Percentiles rank a stretch among this genome's conserved stretches.
Conservation (phyloP, 495 filamentous ascomycete genomes). For the Hypoxylon perforatum region DNA sequence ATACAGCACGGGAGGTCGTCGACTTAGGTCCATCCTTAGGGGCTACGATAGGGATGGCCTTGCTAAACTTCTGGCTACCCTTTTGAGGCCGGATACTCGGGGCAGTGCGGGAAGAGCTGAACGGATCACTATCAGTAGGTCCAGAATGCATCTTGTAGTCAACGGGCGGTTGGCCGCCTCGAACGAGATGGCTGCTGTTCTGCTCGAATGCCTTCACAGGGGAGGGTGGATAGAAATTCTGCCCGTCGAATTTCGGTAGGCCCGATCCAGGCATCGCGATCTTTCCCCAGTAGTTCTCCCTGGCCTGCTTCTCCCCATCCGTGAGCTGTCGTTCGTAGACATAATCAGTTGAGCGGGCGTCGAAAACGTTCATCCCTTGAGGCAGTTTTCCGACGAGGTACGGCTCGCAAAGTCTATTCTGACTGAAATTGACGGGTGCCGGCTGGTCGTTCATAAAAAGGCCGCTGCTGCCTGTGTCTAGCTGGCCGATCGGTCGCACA, state of each 20-base stretch:
- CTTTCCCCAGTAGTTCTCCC: constrained; percentile 63
- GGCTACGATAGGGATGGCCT: constrained; percentile 47
- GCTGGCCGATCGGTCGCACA: constrained; percentile 1
- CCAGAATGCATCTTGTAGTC: constrained; percentile 33
- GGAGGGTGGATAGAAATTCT: constrained; percentile 66
- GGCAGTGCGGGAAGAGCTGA: constrained; percentile 46
- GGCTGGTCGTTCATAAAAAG: constrained; percentile 33
- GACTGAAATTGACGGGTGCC: constrained; percentile 9
- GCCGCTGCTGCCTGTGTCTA: not conserved
- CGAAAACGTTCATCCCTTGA: constrained; percentile 48
- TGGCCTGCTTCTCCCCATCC: constrained; percentile 59
- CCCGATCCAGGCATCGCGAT: constrained; percentile 54
- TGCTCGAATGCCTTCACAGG: constrained; percentile 51
- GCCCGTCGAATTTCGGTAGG: constrained; percentile 66
- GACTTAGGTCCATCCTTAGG: constrained; percentile 23
- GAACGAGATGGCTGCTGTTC: constrained; percentile 1
- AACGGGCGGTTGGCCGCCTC: constrained; percentile 10
- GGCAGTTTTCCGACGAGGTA: constrained; percentile 59
- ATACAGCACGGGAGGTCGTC: too few species aligned
- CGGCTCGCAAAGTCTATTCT: constrained; percentile 38
- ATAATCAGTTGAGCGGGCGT: constrained; percentile 51
- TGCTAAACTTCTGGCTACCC: constrained; percentile 37
- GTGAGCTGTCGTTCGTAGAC: constrained; percentile 60
- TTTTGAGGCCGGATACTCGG: constrained; percentile 39
- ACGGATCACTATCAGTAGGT: constrained; percentile 50